Evolutionary conservation across 805 yeast species (phyloP).

Genomic region (Candida mattraensis): DNA sequence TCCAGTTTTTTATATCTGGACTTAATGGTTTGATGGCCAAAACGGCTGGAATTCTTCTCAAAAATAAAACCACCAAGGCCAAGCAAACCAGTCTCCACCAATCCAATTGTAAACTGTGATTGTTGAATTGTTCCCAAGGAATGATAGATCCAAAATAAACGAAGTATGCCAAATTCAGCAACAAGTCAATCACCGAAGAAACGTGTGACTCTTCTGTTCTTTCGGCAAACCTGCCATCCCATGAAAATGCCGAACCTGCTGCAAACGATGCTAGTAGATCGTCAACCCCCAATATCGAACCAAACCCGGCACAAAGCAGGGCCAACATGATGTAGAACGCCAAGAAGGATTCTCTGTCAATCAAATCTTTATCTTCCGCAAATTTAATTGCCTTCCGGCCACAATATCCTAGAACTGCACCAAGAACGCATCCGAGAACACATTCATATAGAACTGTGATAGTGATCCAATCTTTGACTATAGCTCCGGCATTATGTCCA

Average conservation of each 20-base stretch:
- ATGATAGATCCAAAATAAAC: conserved; percentile 69
- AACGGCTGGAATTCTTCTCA: conserved; percentile 57
- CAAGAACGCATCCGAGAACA: conserved; percentile 52
- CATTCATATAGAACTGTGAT: conserved; percentile 64
- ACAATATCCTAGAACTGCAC: conserved; percentile 51
- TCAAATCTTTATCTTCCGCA: conserved; percentile 50
- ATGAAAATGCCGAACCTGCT: conserved; percentile 71
- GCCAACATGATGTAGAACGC: conserved; percentile 55
- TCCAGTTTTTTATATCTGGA: conserved; percentile 62
- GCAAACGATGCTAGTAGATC: conserved; percentile 71
- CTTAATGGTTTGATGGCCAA: conserved; percentile 54
- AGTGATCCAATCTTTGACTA: conserved; percentile 63
- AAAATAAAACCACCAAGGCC: conserved; percentile 49
- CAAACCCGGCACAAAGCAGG: conserved; percentile 57
- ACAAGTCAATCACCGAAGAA: conserved; percentile 62
- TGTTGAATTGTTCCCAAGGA: conserved; percentile 67
- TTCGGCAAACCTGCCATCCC: conserved; percentile 68
- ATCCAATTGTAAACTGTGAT: conserved; percentile 42
- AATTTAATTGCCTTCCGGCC: conserved; percentile 51
- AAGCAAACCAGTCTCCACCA: conserved; percentile 54
- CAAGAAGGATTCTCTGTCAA: conserved; percentile 63
- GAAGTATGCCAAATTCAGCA: conserved; percentile 65
- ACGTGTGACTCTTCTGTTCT: conserved; percentile 62
- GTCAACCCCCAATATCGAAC: conserved; percentile 68
- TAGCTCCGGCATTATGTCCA: conserved; percentile 45